phyloP scores from a whole-genome alignment of 495 filamentous ascomycete genomes.

The Xylaria curta region DNA sequence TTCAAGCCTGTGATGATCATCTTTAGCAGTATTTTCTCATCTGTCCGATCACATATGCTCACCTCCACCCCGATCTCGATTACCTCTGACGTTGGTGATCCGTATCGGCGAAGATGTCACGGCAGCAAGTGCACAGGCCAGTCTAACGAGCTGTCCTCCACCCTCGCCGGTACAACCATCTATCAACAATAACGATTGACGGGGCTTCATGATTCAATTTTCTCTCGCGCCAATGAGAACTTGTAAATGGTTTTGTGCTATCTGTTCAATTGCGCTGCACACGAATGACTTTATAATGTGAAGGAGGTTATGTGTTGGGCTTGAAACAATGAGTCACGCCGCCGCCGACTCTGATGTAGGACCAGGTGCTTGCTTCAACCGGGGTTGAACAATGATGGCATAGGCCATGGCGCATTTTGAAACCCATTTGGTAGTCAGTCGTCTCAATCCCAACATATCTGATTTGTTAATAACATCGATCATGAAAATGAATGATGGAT shows the following conservation, averaged over 20 bases:
- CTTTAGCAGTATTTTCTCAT: conserved; percentile 18
- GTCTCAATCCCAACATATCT: background rate
- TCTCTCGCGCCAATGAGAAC: background rate
- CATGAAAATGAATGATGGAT: background rate
- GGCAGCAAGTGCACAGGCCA: conserved; percentile 72
- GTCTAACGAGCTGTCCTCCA: conserved; percentile 81
- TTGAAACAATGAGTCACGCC: conserved; percentile 17
- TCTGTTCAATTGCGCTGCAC: too few relatives aligned
- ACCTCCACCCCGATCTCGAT: conserved; percentile 59
- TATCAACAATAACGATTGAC: conserved; percentile 48
- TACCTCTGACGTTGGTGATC: conserved; percentile 74
- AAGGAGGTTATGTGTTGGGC: background rate
- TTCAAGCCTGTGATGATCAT: conserved; percentile 65
- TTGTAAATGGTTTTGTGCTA: background rate
- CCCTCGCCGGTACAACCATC: conserved; percentile 82
- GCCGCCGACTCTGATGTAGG: background rate
- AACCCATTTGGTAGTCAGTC: background rate
- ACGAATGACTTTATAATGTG: background rate
- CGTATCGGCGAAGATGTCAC: conserved; percentile 68
- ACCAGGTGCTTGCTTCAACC: conserved; percentile 3
- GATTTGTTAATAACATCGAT: background rate
- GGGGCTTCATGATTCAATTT: conserved; percentile 22
- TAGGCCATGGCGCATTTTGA: background rate
- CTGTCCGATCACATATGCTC: background rate
- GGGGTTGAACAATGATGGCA: background rate